Conservation (phyloP, 2,329 filamentous ascomycete species). For the Tolypocladium inflatum region DNA sequence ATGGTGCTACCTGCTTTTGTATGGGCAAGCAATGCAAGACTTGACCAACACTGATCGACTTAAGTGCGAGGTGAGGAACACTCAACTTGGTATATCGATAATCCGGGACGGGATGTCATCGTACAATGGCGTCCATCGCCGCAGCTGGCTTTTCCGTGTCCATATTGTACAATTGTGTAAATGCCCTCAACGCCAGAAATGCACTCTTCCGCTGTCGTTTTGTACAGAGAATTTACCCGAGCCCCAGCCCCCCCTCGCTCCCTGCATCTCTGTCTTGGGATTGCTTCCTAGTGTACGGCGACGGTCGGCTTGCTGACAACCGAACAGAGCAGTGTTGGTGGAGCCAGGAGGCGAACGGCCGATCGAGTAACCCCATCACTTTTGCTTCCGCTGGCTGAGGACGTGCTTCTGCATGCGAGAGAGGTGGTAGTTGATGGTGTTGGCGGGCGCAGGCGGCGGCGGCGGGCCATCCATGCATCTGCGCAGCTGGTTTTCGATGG, state of each 20-base stretch:
- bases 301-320: background rate
- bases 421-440: constrained; percentile 90
- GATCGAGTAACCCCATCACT: constrained; percentile 11
- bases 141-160: background rate
- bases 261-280: background rate
- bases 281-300: background rate
- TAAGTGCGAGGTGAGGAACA: background rate
- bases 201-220: background rate
- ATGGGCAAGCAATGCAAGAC: background rate
- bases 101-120: background rate
- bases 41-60: background rate
- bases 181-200: background rate
- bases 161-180: background rate
- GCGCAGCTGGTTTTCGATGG: constrained; percentile 51
- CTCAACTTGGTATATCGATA: background rate
- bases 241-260: background rate
- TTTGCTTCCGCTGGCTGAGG: constrained; percentile 36
- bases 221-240: background rate
- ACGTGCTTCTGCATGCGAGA: constrained; percentile 64
- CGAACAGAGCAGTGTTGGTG: background rate
- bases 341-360: background rate
- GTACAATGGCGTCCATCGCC: background rate
- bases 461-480: constrained; percentile 72
- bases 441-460: constrained; percentile 40
- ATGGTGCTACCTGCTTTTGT: background rate